phyloP scores from a whole-genome alignment of 805 yeast species.

The Saccharomycopsis schoenii region DNA sequence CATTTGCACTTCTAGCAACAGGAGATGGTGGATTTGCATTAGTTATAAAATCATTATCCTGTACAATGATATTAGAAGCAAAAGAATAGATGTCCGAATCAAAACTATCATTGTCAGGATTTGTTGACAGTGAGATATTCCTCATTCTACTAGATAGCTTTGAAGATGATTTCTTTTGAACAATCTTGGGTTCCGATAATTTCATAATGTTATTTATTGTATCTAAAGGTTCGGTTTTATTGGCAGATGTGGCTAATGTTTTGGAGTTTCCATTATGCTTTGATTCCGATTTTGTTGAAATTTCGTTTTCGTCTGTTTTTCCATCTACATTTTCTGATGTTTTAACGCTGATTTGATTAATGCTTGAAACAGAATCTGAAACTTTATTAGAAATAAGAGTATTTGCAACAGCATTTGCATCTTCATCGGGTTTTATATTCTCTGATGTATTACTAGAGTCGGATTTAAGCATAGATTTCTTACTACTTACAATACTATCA shows the following conservation, averaged over 20 bases:
- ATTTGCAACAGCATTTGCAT: not conserved
- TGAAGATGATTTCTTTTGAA: slow-evolving; percentile 1
- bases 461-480: not conserved
- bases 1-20: not conserved
- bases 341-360: not conserved
- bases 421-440: not conserved
- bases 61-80: slow-evolving; percentile 11
- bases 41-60: slow-evolving; percentile 16
- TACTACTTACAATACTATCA: not conserved
- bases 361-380: not conserved
- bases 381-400: not conserved
- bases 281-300: not conserved
- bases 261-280: not conserved
- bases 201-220: not conserved
- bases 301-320: not conserved
- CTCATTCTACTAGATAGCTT: not conserved
- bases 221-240: not conserved
- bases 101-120: not conserved
- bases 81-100: slow-evolving; percentile 12
- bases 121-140: not conserved
- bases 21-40: slow-evolving; percentile 18
- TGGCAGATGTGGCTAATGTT: not conserved
- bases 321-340: not conserved
- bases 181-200: not conserved
- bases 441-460: not conserved